Percentiles rank a stretch among this genome's conserved stretches.
phyloP scores from a whole-genome alignment of 1,139 yeast species.

The Sugiyamaella xylanicola region DNA sequence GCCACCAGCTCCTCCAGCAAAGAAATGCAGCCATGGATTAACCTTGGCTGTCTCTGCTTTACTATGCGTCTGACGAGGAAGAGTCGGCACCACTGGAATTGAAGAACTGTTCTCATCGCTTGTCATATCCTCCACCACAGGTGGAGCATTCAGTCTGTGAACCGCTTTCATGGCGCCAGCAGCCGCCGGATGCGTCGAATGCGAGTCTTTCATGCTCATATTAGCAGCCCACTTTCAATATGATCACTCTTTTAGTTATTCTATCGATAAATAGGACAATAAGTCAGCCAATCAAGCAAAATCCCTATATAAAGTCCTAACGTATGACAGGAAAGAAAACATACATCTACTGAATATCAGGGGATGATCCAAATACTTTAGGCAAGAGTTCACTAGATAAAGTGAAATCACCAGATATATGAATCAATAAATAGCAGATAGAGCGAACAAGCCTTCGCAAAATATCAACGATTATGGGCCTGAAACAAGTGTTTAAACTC shows the following conservation, averaged over 20 bases:
- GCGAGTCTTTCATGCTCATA: conserved; percentile 11
- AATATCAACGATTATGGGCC: too few relatives aligned
- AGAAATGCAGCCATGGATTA: conserved; percentile 92
- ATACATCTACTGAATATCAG: not conserved
- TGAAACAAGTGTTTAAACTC: too few relatives aligned
- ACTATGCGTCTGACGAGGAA: conserved; percentile 25
- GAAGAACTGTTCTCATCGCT: conserved; percentile 30
- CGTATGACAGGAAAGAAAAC: not conserved
- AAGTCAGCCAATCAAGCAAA: too few relatives aligned
- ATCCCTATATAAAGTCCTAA: too few relatives aligned
- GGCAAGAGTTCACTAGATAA: too few relatives aligned
- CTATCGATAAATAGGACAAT: too few relatives aligned
- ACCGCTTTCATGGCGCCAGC: not conserved
- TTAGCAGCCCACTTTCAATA: too few relatives aligned
- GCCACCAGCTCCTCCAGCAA: conserved; percentile 99
- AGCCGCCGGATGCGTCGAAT: conserved; percentile 3
- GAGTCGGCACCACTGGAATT: conserved; percentile 31
- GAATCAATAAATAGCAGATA: too few relatives aligned
- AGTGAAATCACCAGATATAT: too few relatives aligned
- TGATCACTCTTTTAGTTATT: too few relatives aligned
- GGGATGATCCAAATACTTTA: too few relatives aligned
- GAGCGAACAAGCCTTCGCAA: not conserved
- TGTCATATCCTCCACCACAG: conserved; percentile 30
- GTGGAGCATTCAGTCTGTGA: conserved; percentile 20
- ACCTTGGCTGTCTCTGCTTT: conserved; percentile 41